Evolutionary conservation across 2,329 filamentous ascomycete species (phyloP), one percentile per base, ranked within the genome.

Genomic region (Verticillium dahliae): DNA sequence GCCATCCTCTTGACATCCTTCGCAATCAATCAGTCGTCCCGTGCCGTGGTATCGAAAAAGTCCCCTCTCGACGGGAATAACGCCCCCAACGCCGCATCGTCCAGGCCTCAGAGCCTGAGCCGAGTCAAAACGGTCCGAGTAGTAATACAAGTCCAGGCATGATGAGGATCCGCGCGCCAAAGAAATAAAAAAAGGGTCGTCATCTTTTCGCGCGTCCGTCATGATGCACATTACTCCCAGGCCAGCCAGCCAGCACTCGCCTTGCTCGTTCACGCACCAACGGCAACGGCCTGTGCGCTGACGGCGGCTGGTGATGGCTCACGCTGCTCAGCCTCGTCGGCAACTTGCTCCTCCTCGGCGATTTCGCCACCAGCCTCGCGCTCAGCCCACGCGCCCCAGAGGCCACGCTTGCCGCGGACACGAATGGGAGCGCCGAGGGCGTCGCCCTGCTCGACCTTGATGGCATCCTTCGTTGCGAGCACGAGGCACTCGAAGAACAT

Each of bases 401-500:
- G 87, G n/a, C 91, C 94, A 68, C 91, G 86, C 84, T 99, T 99
- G 62, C 90, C 92, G 67, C 92, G 84, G 62, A 99, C 90, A 62
- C 89, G 84, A 70, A 99, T 91, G 14, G 89, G 85, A 2, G 88
- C 90, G 58, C 93, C 93, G 33, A 98, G 84, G 41, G 82, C 84
- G 64, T 88, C 80, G 57, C 85, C 84, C 76, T 99, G 95, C 73
- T 98, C 94, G 33, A 98, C 92, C 77, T 97, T 97, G 77, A 99
- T 90, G 34, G 95, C 95, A 73, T 99, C 95, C 78, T 99, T 99
- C 52, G 95, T 99, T 5, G 94, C 95, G 56, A 99, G 83, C 3
- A 99, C 95, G 31, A 99, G 82, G 60, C 95, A 89, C 77, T 99
- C 95, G 70, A 99, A 99, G 80, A 99, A 99, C 92, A 99, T 97